Evolutionary conservation across 352 stramenopile species (phyloP), one percentile per base, ranked within the genome.

Genomic region (Paralagenidium karlingii): DNA sequence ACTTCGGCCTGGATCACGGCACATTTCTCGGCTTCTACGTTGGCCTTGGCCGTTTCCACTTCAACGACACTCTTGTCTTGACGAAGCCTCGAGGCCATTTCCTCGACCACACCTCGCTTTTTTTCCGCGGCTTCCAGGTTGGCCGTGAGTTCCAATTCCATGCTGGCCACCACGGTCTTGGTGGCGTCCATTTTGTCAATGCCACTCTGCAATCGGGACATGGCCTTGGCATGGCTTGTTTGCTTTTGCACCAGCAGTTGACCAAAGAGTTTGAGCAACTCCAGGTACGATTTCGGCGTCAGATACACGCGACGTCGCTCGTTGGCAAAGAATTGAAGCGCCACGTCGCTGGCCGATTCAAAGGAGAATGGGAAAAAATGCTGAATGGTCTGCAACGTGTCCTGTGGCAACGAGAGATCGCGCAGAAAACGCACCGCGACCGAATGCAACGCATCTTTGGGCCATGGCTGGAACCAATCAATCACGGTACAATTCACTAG

Each of bases 401-500:
- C 54, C 11, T 66, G 53, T 15, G 34, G 20, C 5, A 59, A 26
- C 18, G 38, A 55, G 12, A 30, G 43, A 25, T 68, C 51, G 16
- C 28, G 48, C 19, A 97, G 40, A 36, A 95, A 95, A 7, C 71
- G 69, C 9, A 69, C 68, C 4, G 83, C 88, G 24, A 97, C 91
- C 5, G 70, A 94, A 29, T 81, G 81, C 3, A 97, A 60, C 15
- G 90, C 90, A 27, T 97, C 83, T 33, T 81, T 63, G 2, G 92
- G 92, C 83, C 82, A 95, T 36, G 91, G 80, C 38, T 94, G 83
- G 45, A 95, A 95, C 87, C 86, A 95, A 49, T 96, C 83, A 34
- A 98, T 97, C 2, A 82, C 58, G 15, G 88, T 94, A 43, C 85
- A 96, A 50, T 94, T 97, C 3, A 97, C 82, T 6, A 98, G 57